These are phyloP conservation scores for Penicillium maclennaniae DNA, from an alignment of 495 filamentous ascomycete genomes.

Conservation along the genomic window DNA sequence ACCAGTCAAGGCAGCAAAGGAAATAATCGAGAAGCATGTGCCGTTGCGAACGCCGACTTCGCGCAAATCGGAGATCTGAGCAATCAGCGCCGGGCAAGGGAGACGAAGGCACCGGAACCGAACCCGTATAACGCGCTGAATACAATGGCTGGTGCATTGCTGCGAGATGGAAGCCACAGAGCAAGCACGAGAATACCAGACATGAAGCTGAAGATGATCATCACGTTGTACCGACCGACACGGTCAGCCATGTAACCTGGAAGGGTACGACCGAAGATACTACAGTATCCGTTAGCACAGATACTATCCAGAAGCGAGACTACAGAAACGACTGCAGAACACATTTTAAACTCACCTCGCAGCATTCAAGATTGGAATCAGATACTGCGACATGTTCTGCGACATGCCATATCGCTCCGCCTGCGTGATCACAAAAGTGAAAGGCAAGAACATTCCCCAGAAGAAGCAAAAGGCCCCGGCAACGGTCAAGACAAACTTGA, in stretches of 20 bases:
- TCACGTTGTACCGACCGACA: constrained; percentile 69
- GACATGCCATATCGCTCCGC: constrained; percentile 60
- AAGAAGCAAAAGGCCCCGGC: constrained; percentile 59
- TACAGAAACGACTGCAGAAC: neutral
- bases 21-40: constrained; percentile 57
- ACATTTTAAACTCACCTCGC: constrained; percentile 54
- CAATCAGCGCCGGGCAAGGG: constrained; percentile 56
- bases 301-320: neutral
- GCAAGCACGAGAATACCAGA: constrained; percentile 63
- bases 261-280: constrained; percentile 69
- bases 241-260: constrained; percentile 71
- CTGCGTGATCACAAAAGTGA: constrained; percentile 65
- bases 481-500: constrained; percentile 48
- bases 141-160: constrained; percentile 59
- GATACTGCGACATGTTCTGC: constrained; percentile 52
- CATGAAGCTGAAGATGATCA: constrained; percentile 58
- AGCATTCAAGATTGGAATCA: constrained; percentile 70
- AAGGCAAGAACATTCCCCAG: constrained; percentile 69
- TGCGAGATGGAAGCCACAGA: constrained; percentile 61
- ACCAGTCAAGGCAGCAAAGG: constrained; percentile 63
- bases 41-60: constrained; percentile 74
- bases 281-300: constrained; percentile 3
- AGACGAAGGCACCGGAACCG: constrained; percentile 67
- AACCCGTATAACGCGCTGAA: constrained; percentile 71
- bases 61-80: constrained; percentile 68